These are phyloP conservation scores for Ogataea angusta DNA, from an alignment of 805 yeast genomes.

Conservation along the genomic window DNA sequence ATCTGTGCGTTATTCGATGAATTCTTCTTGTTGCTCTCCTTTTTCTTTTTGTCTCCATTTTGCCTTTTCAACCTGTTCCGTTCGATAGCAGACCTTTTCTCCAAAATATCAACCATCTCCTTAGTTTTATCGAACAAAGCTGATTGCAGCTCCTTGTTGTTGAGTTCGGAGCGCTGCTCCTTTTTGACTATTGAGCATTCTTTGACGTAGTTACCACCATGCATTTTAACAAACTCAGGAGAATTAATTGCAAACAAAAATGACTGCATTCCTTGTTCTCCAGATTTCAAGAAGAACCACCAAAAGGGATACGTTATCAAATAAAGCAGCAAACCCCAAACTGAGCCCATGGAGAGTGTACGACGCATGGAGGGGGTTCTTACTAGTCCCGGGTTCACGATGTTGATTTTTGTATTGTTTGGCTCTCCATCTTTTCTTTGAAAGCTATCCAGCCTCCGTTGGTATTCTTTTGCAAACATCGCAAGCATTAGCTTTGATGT, in stretches of 20 bases:
- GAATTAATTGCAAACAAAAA: conserved; percentile 63
- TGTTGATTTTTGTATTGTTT: conserved; percentile 61
- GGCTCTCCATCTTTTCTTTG: conserved; percentile 73
- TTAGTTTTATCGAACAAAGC: conserved; percentile 60
- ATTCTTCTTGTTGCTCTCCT: neutral
- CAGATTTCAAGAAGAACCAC: conserved; percentile 76
- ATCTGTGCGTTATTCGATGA: neutral
- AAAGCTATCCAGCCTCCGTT: conserved; percentile 54
- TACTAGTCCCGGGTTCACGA: conserved; percentile 92
- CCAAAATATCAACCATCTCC: conserved; percentile 53
- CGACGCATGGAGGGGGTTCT: conserved; percentile 84
- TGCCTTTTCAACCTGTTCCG: conserved; percentile 40
- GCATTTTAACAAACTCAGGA: conserved; percentile 61
- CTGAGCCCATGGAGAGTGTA: conserved; percentile 69
- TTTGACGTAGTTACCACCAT: conserved; percentile 68
- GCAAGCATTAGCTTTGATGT: conserved; percentile 75
- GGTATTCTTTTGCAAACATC: conserved; percentile 76
- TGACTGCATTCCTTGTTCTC: conserved; percentile 78
- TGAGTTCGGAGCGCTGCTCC: conserved; percentile 57
- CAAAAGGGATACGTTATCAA: conserved; percentile 73
- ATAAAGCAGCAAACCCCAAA: conserved; percentile 58
- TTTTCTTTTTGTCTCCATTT: neutral
- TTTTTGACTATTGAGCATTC: conserved; percentile 61
- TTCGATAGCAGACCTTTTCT: conserved; percentile 67
- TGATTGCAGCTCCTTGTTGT: conserved; percentile 58